Conservation (phyloP, 208 protist species). For the Crithidia brevicula region DNA sequence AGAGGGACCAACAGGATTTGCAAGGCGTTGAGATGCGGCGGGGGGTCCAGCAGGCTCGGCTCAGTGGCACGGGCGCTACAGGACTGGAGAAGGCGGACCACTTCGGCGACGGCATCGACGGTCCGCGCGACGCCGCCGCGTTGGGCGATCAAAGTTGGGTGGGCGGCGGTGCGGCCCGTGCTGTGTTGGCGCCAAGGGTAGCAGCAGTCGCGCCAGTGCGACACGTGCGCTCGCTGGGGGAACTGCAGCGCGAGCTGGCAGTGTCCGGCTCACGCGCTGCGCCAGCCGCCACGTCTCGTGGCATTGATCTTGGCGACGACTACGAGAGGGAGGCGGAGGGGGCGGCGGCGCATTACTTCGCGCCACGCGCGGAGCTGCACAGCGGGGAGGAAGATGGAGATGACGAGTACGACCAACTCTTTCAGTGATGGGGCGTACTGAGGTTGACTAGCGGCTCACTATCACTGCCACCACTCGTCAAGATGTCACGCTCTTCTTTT, state of each 20-base stretch:
- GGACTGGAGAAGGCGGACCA: not conserved
- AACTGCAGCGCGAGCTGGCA: slow-evolving; percentile 33
- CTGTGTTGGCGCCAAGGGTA: not conserved
- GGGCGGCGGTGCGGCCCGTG: not conserved
- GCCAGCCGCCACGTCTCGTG: not conserved
- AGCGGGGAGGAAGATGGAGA: slow-evolving; percentile 32
- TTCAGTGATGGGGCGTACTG: slow-evolving; percentile 15
- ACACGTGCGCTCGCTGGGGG: slow-evolving; percentile 30
- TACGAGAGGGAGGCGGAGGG: slow-evolving; percentile 37
- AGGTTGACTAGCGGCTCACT: too few species aligned
- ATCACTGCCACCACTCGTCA: too few species aligned
- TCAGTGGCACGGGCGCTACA: slow-evolving; percentile 1
- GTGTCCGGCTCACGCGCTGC: too few species aligned
- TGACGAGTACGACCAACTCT: slow-evolving; percentile 41
- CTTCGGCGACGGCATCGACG: slow-evolving; percentile 15
- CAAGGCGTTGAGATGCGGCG: slow-evolving; percentile 42
- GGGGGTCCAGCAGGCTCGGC: slow-evolving; percentile 19
- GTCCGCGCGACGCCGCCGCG: not conserved
- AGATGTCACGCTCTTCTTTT: too few species aligned
- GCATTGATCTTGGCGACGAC: slow-evolving; percentile 28
- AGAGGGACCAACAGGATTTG: slow-evolving; percentile 66
- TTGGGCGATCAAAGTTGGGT: slow-evolving; percentile 3
- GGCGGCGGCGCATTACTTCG: slow-evolving; percentile 52
- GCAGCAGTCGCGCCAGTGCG: not conserved
- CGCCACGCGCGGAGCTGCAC: slow-evolving; percentile 32